phyloP scores from a whole-genome alignment of 768 basidiomycete genomes.

The Mycena floridula region DNA sequence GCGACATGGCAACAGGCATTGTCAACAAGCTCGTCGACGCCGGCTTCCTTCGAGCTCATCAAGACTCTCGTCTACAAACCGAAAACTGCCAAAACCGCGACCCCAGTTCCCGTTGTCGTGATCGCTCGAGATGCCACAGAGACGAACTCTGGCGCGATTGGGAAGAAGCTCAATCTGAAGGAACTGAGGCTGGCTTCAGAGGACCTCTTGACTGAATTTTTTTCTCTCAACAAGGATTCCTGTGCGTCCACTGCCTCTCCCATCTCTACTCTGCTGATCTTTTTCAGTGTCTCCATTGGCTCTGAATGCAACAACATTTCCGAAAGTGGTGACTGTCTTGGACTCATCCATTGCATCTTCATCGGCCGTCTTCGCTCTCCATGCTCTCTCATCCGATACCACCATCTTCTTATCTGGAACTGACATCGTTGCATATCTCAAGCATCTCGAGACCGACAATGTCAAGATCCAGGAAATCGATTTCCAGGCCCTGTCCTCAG shows the following conservation, averaged over 20 bases:
- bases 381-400: slow-evolving; percentile 59
- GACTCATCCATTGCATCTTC: slow-evolving; percentile 75
- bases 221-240: slow-evolving; percentile 79
- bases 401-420: slow-evolving; percentile 78
- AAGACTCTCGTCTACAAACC: slow-evolving; percentile 95
- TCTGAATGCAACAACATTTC: slow-evolving; percentile 56
- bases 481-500: slow-evolving; percentile 46
- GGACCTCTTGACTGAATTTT: slow-evolving; percentile 83
- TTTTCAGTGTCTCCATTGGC: slow-evolving; percentile 74
- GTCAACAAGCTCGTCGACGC: slow-evolving; percentile 41
- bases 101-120: slow-evolving; percentile 80
- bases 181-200: slow-evolving; percentile 82
- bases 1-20: slow-evolving; percentile 74
- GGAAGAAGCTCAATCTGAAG: slow-evolving; percentile 77
- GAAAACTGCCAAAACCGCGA: slow-evolving; percentile 87
- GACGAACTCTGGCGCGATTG: slow-evolving; percentile 69
- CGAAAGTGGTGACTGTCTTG: slow-evolving; percentile 68
- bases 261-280: slow-evolving; percentile 5
- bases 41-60: slow-evolving; percentile 62
- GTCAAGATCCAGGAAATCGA: slow-evolving; percentile 69
- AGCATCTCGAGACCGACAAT: slow-evolving; percentile 60
- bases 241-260: slow-evolving; percentile 43
- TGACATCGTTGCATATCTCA: slow-evolving; percentile 70
- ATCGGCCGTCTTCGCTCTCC: slow-evolving; percentile 65
- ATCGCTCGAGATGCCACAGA: slow-evolving; percentile 84